Evolutionary conservation across 257 asterid genomes (phyloP), one percentile per base, ranked within the genome.

Genomic region (Mitragyna speciosa): DNA sequence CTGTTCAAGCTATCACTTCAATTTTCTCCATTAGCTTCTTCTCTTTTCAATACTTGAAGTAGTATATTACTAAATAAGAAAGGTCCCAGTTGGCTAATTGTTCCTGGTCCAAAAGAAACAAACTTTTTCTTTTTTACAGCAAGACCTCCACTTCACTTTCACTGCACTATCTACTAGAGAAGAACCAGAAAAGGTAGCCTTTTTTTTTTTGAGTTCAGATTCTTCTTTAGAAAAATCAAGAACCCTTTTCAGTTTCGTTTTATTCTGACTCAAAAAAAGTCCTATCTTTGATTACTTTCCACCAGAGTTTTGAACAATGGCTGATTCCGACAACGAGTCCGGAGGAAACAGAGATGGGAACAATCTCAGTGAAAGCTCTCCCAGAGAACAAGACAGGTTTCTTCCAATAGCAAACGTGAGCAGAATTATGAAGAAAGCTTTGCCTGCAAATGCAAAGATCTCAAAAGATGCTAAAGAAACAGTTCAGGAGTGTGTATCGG

Each of bases 311-410:
- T 11, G 54, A 54, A 22, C 5, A 68, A 91, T 93, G 98, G 98
- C 93, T 33, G 98, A 93, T 85, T 91, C 97, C 6, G 98, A 91
- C 79, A 93, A 91, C 80, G 97, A 93, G 82, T 93, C 98, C 24
- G 97, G 97, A 54, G 97, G 95, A 2, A 86, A 90, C 30, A 88
- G 85, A 51, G 90, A 86, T 43, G 70, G 82, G 61, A 86, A 81
- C 82, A 82, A 80, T 80, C 78, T 82, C 68, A 86, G 69, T 77
- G 84, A 76, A 70, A 64, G 82, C 70, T 83, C 72, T 12, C 84
- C 77, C 26, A 65, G 77, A 72, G 88, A 82, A 76, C 86, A 85
- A 49, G 88, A 85, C 70, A 82, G 88, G 67, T 76, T 85, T 36
- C 81, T 85, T 20, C 88, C 88, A 4, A 85, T 85, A 22, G 86